Evolutionary conservation across 2,329 filamentous ascomycete species (phyloP).

Genomic region (Aspergillus uvarum): DNA sequence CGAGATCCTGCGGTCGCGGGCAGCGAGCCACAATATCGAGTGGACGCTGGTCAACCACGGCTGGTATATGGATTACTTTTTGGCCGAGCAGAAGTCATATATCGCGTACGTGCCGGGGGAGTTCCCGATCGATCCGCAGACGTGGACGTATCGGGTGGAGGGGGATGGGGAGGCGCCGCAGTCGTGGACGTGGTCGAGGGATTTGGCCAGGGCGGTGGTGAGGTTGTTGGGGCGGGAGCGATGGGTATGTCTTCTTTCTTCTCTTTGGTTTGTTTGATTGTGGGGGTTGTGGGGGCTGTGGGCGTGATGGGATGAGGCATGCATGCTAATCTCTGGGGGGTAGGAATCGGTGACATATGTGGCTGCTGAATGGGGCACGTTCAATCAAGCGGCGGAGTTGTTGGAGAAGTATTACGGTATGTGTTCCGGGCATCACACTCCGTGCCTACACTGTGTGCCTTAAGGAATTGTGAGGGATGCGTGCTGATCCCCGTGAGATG

Average conservation of each 20-base stretch:
- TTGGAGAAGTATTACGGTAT: slow-evolving; percentile 8
- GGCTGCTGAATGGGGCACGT: slow-evolving; percentile 4
- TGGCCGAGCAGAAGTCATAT: neutral
- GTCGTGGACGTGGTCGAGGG: slow-evolving; percentile 4
- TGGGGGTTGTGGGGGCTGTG: too few species aligned
- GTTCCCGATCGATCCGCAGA: slow-evolving; percentile 5
- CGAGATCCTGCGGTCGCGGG: neutral
- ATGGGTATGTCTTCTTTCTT: neutral
- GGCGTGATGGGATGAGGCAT: too few species aligned
- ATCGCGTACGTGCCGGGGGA: neutral
- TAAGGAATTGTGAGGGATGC: too few species aligned
- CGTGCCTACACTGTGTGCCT: too few species aligned
- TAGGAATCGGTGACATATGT: slow-evolving; percentile 5
- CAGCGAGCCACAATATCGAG: neutral
- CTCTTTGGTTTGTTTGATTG: neutral
- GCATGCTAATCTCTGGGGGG: neutral
- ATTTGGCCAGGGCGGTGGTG: slow-evolving; percentile 5
- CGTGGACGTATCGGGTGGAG: neutral
- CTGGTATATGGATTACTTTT: slow-evolving; percentile 11
- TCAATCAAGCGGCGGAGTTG: neutral
- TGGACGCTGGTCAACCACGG: slow-evolving; percentile 6
- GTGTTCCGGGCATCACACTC: neutral
- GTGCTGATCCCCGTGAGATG: neutral
- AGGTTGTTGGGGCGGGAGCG: neutral
- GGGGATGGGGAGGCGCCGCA: slow-evolving; percentile 3